Conservation (phyloP, 305 asterid genomes). For the Rubia balearica region DNA sequence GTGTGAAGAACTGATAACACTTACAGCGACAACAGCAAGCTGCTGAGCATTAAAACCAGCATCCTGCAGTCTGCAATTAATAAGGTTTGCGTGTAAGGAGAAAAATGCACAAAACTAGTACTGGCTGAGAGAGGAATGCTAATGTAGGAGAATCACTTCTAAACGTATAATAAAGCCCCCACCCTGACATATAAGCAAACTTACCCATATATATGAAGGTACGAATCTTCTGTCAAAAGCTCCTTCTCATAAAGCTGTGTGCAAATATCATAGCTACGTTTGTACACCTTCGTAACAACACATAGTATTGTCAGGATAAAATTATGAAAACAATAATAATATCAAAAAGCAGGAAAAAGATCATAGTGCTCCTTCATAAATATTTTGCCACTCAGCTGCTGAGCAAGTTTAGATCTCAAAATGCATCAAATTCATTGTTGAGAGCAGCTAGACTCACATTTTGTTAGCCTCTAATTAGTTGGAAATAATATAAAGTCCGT, state of each 20-base stretch:
- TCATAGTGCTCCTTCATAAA: background rate
- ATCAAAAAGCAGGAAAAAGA: background rate
- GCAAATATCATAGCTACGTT: slow-evolving; percentile 83
- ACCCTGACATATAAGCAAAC: background rate
- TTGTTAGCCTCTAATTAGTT: background rate
- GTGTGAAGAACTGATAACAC: slow-evolving; percentile 18
- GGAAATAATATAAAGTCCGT: background rate
- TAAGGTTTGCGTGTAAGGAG: slow-evolving; percentile 10
- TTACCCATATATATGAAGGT: slow-evolving; percentile 86
- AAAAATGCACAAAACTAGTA: slow-evolving; percentile 12
- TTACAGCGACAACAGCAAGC: slow-evolving; percentile 90
- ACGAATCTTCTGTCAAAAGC: slow-evolving; percentile 77
- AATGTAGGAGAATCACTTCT: background rate
- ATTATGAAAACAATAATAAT: background rate
- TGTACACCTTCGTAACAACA: slow-evolving; percentile 57
- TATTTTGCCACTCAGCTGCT: background rate
- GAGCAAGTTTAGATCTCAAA: background rate
- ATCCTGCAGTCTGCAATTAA: slow-evolving; percentile 60
- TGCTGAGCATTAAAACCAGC: slow-evolving; percentile 80
- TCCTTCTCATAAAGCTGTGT: slow-evolving; percentile 87
- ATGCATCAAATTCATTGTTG: background rate
- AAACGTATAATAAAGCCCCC: background rate
- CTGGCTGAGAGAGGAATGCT: slow-evolving; percentile 11
- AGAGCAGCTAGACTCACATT: no score
- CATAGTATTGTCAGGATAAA: background rate